Evolutionary conservation across 331 rosid genomes (phyloP), one percentile per base, ranked within the genome.

Genomic region (Pyrus hybrid): DNA sequence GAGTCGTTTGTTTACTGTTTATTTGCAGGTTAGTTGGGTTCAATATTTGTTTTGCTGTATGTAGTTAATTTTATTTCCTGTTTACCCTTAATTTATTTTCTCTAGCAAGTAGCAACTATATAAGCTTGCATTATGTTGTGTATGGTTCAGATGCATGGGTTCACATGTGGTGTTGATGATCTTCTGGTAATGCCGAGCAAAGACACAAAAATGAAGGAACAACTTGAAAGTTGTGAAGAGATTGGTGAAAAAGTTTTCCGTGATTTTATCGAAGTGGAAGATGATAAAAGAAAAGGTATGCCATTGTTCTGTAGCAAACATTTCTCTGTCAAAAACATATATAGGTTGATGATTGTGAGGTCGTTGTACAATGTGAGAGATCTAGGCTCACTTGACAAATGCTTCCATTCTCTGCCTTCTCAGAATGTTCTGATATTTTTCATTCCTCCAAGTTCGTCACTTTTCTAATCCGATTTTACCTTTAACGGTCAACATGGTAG

Each of bases 121-220:
- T 67, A 35, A 58, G 22, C 53, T 78, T 69, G 6, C 67, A 72
- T 63, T 68, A 63, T 77, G 3, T 79, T 25, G 80, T 79, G 25
- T 41, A 63, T 84, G 67, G 30, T 86, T 70, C 85, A 94, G 99
- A 80, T 83, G 86, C 97, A 94, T 62, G 97, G 97, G 54, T 90
- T 92, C 88, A 94, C 97, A 6, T 92, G 99, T 83, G 97, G 99
- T 70, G 90, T 94, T 30, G 96, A 92, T 62, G 99, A 91, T 88
- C 98, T 90, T 85, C 87, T 93, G 71, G 72, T 84, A 63, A 70
- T 69, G 70, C 79, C 79, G 75, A 82, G 68, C 75, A 94, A 82
- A 73, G 99, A 94, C 81, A 20, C 67, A 64, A 89, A 90, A 83
- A 88, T 96, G 87, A 77, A 81, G 84, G 76, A 82, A 72, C 87